phyloP scores from a whole-genome alignment of 1,139 yeast genomes.

The Suhomyces maxii region DNA sequence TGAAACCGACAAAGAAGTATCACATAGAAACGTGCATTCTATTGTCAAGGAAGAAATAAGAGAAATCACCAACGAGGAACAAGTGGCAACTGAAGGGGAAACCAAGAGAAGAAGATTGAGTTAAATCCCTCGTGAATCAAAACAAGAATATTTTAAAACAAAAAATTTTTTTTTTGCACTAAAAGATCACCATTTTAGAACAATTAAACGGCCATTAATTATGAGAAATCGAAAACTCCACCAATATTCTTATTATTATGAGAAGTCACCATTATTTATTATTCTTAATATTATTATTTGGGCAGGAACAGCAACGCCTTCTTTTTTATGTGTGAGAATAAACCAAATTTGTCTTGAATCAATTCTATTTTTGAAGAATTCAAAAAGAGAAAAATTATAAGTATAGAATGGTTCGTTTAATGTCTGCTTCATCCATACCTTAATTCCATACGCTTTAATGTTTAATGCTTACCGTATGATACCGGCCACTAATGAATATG shows the following conservation, averaged over 20 bases:
- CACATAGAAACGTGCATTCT: constrained; percentile 5
- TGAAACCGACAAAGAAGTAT: constrained; percentile 13
- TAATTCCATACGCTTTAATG: no score
- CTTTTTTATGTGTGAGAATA: neutral
- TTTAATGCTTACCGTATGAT: no score
- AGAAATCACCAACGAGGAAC: constrained; percentile 6
- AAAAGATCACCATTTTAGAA: neutral
- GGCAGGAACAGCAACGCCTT: neutral
- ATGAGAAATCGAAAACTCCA: neutral
- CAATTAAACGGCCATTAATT: neutral
- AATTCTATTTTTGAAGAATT: no score
- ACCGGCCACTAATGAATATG: no score
- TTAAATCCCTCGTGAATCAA: neutral
- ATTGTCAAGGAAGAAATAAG: neutral
- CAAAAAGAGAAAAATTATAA: no score
- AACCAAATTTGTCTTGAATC: neutral
- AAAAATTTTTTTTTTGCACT: no score
- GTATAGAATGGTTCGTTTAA: neutral
- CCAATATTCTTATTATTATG: neutral
- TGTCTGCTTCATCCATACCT: no score
- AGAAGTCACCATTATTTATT: neutral
- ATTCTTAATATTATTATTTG: neutral
- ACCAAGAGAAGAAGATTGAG: constrained; percentile 11
- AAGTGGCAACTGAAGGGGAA: neutral
- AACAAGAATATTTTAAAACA: neutral